Evolutionary conservation across 805 yeast species (phyloP).

Genomic region (Metschnikowia koreensis): DNA sequence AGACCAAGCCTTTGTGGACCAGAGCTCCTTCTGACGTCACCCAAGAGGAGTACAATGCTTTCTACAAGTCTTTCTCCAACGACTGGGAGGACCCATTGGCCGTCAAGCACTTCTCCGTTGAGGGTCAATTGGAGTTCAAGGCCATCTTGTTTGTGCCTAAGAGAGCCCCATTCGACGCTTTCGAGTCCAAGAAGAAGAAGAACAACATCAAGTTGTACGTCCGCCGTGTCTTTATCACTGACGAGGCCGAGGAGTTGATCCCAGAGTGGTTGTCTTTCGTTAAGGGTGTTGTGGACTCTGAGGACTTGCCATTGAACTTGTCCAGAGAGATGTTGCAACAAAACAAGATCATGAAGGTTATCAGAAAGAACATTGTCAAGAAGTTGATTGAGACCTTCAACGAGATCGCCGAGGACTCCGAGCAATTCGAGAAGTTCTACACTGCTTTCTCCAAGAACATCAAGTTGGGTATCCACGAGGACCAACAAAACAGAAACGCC

Average conservation of each 20-base stretch:
- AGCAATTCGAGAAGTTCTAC: constrained; percentile 98
- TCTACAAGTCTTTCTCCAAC: constrained; percentile 98
- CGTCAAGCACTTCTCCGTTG: constrained; percentile 98
- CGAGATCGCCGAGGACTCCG: constrained; percentile 98
- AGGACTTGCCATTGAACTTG: constrained; percentile 98
- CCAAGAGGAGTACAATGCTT: constrained; percentile 97
- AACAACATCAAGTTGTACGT: constrained; percentile 97
- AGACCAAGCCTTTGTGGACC: constrained; percentile 99
- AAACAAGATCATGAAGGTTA: constrained; percentile 98
- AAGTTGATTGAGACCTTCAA: constrained; percentile 97
- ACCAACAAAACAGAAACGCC: constrained; percentile 93
- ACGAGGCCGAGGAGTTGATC: constrained; percentile 97
- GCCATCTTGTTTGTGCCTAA: constrained; percentile 97
- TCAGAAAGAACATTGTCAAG: constrained; percentile 98
- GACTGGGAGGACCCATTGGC: constrained; percentile 99
- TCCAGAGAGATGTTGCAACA: constrained; percentile 99
- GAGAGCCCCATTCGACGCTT: constrained; percentile 98
- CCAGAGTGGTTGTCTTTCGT: constrained; percentile 99
- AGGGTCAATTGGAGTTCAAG: constrained; percentile 99
- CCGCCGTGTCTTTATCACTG: constrained; percentile 99
- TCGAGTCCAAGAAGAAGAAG: constrained; percentile 99
- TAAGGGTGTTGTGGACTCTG: constrained; percentile 99
- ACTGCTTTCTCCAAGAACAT: constrained; percentile 96
- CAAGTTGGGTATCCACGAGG: constrained; percentile 99
- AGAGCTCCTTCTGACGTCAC: constrained; percentile 97